These are phyloP conservation scores for Suillus luteus DNA, from an alignment of 768 basidiomycete genomes.

Conservation along the genomic window DNA sequence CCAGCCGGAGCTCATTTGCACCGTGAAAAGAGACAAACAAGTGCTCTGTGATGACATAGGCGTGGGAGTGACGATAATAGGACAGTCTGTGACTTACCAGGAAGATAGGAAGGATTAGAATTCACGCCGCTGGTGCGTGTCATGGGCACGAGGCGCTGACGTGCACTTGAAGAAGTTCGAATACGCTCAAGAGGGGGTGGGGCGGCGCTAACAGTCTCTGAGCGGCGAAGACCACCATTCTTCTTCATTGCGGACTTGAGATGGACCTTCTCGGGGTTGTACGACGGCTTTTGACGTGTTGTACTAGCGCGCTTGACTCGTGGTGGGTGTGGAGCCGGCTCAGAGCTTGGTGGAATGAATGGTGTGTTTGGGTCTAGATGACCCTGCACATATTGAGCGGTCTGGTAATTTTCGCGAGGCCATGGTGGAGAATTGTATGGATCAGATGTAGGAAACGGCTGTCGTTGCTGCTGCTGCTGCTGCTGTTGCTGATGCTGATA, in stretches of 20 bases:
- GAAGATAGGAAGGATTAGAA: slow-evolving; percentile 37
- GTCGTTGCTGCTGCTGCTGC: slow-evolving; percentile 19
- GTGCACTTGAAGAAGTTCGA: slow-evolving; percentile 44
- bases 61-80: slow-evolving; percentile 13
- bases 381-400: slow-evolving; percentile 30
- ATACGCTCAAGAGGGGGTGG: slow-evolving; percentile 35
- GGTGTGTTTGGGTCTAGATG: slow-evolving; percentile 19
- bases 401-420: slow-evolving; percentile 38
- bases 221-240: slow-evolving; percentile 29
- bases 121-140: slow-evolving; percentile 35
- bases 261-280: slow-evolving; percentile 33
- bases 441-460: slow-evolving; percentile 11
- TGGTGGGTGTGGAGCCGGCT: slow-evolving; percentile 22
- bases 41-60: slow-evolving; percentile 50
- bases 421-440: slow-evolving; percentile 40
- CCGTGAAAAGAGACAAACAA: slow-evolving; percentile 71
- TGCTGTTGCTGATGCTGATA: slow-evolving; percentile 25
- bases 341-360: slow-evolving; percentile 30
- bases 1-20: slow-evolving; percentile 59
- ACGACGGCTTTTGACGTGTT: slow-evolving; percentile 22
- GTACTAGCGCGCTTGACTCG: slow-evolving; percentile 39
- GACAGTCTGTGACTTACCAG: slow-evolving; percentile 23
- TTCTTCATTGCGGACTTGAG: slow-evolving; percentile 65
- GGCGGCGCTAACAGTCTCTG: slow-evolving; percentile 25
- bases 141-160: slow-evolving; percentile 34